Base-by-base conservation (phyloP, 208 protist genomes). In the Trypanosoma melophagium region DNA sequence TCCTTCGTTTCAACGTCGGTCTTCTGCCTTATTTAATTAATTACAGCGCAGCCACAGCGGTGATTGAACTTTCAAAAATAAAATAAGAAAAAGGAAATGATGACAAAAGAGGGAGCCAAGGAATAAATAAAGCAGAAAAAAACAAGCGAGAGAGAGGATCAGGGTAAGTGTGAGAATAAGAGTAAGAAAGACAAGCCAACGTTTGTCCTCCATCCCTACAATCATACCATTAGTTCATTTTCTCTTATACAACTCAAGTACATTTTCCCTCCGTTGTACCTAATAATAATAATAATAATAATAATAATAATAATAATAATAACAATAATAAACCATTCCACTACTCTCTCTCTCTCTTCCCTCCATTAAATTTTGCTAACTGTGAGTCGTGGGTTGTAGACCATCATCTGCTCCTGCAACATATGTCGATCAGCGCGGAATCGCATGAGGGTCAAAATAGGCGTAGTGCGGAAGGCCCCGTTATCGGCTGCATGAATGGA, bases 361-460 rank as follows among this genome's bases (percentile, higher is more conserved):
- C 16, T 2, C 16, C 16, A n/a, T 17, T 54, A 16, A 1, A 50
- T 2, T 25, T 44, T 52, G 13, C 22, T 45, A 54, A 3, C 42
- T 47, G 16, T 47, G 40, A 66, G 1, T 2, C 7, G 21, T 13
- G 28, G 12, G 19, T 45, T 66, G 21, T 51, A 25, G 0, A 60
- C 9, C 24, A 44, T 14, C 13, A 73, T 24, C 40, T 73, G 67
- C n/a, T 58, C 51, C 4, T 44, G 24, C 57, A 78, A 17, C 21
- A 38, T 71, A 25, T 91, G 78, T 5, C 71, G 58, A 7, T 69
- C 66, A 45, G 76, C 80, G 24, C 79, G 65, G 50, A 91, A 75
- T 1, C 76, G 79, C 59, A 97, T 83, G 13, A 97, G 72, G n/a
- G 92, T 92, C 24, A 94, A 59, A 10, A 95, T 72, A 47, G 71